Conservation (phyloP, 1,139 yeast genomes). For the Sugiyamaella castrensis region DNA sequence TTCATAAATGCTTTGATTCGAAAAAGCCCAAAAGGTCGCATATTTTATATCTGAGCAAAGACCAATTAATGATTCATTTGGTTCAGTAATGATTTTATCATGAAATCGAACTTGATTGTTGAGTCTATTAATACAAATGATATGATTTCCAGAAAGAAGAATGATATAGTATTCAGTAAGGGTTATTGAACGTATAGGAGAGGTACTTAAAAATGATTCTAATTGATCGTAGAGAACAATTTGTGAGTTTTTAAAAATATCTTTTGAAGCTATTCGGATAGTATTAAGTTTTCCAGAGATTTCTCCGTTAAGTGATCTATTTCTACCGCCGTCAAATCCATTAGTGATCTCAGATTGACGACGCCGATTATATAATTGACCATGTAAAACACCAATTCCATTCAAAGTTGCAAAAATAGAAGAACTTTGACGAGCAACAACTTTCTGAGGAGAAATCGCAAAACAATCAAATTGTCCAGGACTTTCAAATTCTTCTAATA, state of each 20-base stretch:
- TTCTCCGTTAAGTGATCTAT: conserved; percentile 11
- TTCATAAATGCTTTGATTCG: conserved; percentile 56
- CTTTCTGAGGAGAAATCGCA: conserved; percentile 22
- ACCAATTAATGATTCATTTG: conserved; percentile 50
- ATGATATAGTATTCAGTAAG: conserved; percentile 55
- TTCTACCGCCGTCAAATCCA: conserved; percentile 20
- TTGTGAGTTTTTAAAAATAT: conserved; percentile 36
- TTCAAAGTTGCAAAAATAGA: conserved; percentile 46
- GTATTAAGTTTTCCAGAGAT: conserved; percentile 1
- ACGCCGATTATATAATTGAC: conserved; percentile 25
- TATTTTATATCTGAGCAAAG: conserved; percentile 55
- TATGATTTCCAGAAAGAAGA: conserved; percentile 43
- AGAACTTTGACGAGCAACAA: conserved; percentile 10
- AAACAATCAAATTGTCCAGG: conserved; percentile 19
- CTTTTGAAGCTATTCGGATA: conserved; percentile 16
- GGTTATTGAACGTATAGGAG: conserved; percentile 40
- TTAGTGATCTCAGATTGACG: neutral
- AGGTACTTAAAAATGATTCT: conserved; percentile 35
- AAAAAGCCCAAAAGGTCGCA: conserved; percentile 60
- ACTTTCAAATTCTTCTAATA: conserved; percentile 29
- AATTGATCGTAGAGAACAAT: conserved; percentile 43
- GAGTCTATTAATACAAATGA: conserved; percentile 49
- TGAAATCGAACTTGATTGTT: conserved; percentile 47
- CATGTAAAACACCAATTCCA: conserved; percentile 46
- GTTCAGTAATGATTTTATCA: conserved; percentile 38